Percentiles rank a stretch among this genome's conserved stretches.
These are phyloP conservation scores for Fomes fomentarius DNA, from an alignment of 1,284 basidiomycete species.

Conservation along the genomic window DNA sequence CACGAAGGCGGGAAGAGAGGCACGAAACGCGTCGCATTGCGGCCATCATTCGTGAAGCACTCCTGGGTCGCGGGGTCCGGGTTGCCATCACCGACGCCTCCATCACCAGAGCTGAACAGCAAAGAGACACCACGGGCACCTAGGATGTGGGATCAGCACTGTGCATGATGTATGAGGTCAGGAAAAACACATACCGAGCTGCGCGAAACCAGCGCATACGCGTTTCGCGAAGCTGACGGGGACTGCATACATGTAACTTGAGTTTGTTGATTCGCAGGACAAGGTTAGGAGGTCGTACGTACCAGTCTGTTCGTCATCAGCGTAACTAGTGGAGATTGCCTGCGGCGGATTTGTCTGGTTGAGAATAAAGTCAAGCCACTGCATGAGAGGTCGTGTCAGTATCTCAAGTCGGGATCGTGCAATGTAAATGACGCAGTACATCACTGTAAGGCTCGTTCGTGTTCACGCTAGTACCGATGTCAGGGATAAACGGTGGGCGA, in stretches of 20 bases:
- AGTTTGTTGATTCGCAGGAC: not conserved
- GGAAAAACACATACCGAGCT: conserved; percentile 53
- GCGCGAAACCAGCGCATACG: conserved; percentile 66
- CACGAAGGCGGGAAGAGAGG: conserved; percentile 65
- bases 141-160: conserved; percentile 24
- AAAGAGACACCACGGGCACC: conserved; percentile 69
- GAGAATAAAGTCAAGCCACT: conserved; percentile 63
- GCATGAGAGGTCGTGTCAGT: conserved; percentile 9
- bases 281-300: too few relatives aligned
- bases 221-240: conserved; percentile 63
- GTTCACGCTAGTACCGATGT: conserved; percentile 41
- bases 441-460: conserved; percentile 70
- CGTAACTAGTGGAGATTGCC: conserved; percentile 67
- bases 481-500: conserved; percentile 59
- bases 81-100: conserved; percentile 67
- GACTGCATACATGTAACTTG: conserved; percentile 41
- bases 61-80: conserved; percentile 48
- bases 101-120: conserved; percentile 67
- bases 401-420: conserved; percentile 1
- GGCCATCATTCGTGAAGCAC: conserved; percentile 65
- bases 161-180: not conserved
- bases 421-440: conserved; percentile 33
- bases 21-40: conserved; percentile 55
- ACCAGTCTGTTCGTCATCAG: conserved; percentile 72
- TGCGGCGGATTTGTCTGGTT: conserved; percentile 45